Evolutionary conservation across 2,329 filamentous ascomycete genomes (phyloP).

Genomic region (Aspergillus sp.): DNA sequence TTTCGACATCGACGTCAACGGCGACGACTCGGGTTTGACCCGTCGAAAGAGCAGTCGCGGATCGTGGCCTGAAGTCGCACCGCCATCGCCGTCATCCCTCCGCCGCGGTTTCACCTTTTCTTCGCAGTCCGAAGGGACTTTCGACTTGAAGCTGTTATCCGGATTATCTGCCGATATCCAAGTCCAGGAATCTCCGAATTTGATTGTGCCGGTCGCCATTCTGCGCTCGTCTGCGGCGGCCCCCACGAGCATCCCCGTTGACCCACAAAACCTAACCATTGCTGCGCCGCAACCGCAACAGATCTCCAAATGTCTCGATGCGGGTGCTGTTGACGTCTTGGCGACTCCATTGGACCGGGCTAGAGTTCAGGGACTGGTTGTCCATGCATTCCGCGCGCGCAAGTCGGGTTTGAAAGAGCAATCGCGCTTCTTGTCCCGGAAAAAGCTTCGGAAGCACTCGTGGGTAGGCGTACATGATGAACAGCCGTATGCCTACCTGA

Average conservation of each 20-base stretch:
- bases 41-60: constrained; percentile 30
- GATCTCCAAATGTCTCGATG: constrained; percentile 74
- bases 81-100: constrained; percentile 31
- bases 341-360: constrained; percentile 74
- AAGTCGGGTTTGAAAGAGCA: constrained; percentile 74
- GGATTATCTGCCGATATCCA: constrained; percentile 51
- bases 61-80: constrained; percentile 29
- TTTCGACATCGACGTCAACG: constrained; percentile 49
- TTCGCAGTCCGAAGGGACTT: constrained; percentile 46
- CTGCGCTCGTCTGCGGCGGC: constrained; percentile 31
- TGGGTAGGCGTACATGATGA: constrained; percentile 87
- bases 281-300: constrained; percentile 49
- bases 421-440: constrained; percentile 67
- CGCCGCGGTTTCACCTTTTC: constrained; percentile 43
- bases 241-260: constrained; percentile 14
- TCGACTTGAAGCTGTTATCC: constrained; percentile 48
- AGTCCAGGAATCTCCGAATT: constrained; percentile 48
- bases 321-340: constrained; percentile 83
- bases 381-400: constrained; percentile 80
- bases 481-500: constrained; percentile 82
- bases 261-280: constrained; percentile 23
- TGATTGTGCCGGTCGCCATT: constrained; percentile 52
- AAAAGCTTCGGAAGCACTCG: constrained; percentile 77
- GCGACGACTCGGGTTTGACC: constrained; percentile 36
- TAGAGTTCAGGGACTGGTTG: constrained; percentile 71